These are phyloP conservation scores for Hondaea fermentalgiana DNA, from an alignment of 108 stramenopile species.

Conservation along the genomic window DNA sequence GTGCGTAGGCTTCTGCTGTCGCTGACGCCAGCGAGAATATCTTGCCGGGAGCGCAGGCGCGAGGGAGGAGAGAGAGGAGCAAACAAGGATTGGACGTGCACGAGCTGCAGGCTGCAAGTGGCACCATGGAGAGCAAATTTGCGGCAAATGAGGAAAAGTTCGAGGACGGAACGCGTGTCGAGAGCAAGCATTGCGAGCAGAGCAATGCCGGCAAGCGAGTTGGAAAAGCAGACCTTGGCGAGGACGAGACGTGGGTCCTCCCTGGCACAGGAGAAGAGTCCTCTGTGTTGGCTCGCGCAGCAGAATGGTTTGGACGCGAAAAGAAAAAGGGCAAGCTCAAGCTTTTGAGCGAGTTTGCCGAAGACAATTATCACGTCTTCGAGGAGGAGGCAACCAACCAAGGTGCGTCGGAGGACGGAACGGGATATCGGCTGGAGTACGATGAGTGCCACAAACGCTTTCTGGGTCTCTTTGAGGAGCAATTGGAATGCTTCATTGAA, in stretches of 20 bases:
- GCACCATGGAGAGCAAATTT: not conserved
- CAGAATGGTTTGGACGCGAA: not conserved
- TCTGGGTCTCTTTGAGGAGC: not conserved
- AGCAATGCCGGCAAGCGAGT: not conserved
- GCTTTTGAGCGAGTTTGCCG: not conserved
- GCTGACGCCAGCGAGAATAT: too few species aligned
- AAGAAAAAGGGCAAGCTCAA: conserved; percentile 4
- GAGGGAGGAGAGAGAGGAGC: too few species aligned
- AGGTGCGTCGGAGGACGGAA: not conserved
- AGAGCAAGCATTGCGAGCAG: not conserved
- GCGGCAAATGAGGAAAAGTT: not conserved
- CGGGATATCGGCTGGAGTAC: not conserved
- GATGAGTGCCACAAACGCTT: conserved; percentile 5
- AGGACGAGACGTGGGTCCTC: not conserved
- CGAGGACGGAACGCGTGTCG: not conserved
- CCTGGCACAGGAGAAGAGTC: conserved; percentile 5
- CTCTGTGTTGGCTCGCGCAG: not conserved
- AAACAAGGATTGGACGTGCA: too few species aligned
- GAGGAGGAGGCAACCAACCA: not conserved
- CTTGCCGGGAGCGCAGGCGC: too few species aligned
- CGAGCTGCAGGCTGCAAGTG: too few species aligned
- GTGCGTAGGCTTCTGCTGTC: too few species aligned
- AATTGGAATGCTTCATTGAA: not conserved
- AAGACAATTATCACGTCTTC: conserved; percentile 1
- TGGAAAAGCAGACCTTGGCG: not conserved